phyloP scores from a whole-genome alignment of 176 grass and related monocot genomes.

The Pontederia crassipes region DNA sequence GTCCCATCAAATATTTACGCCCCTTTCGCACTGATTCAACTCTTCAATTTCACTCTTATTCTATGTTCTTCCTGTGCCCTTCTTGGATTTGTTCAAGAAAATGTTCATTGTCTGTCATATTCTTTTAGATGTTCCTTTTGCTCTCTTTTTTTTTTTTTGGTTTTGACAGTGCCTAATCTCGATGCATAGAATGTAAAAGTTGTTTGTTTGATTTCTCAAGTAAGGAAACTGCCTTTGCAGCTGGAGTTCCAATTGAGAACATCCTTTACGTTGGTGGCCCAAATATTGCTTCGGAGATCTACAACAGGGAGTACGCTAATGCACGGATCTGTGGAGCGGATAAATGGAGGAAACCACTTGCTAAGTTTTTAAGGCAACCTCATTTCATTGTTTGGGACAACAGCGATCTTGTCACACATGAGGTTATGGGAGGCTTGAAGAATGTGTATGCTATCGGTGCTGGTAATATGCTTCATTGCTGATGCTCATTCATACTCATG shows the following conservation, averaged over 20 bases:
- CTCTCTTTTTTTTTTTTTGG: too few species aligned
- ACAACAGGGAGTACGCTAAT: constrained; percentile 98
- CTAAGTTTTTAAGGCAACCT: constrained; percentile 94
- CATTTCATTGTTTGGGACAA: constrained; percentile 99
- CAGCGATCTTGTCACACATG: constrained; percentile 82
- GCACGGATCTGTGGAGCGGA: constrained; percentile 88
- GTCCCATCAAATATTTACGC: too few species aligned
- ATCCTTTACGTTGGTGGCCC: constrained; percentile 98
- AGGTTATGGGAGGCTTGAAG: constrained; percentile 98
- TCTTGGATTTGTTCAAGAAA: too few species aligned
- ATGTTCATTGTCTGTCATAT: too few species aligned
- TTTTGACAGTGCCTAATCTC: neutral
- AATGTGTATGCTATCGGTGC: constrained; percentile 97
- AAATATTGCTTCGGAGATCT: constrained; percentile 96
- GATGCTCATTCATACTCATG: neutral
- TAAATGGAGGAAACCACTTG: constrained; percentile 94
- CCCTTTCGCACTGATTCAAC: too few species aligned
- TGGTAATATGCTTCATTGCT: constrained; percentile 40
- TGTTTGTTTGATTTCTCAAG: constrained; percentile 7
- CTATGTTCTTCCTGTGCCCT: too few species aligned
- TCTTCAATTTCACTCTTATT: too few species aligned
- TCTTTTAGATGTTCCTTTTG: too few species aligned
- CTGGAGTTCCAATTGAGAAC: constrained; percentile 73
- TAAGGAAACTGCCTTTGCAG: constrained; percentile 31
- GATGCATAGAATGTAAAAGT: neutral